Percentiles rank a stretch among this genome's conserved stretches.
Evolutionary conservation across 1,284 basidiomycete species (phyloP).

Genomic region (Anthracocystis panici-leucophaei): DNA sequence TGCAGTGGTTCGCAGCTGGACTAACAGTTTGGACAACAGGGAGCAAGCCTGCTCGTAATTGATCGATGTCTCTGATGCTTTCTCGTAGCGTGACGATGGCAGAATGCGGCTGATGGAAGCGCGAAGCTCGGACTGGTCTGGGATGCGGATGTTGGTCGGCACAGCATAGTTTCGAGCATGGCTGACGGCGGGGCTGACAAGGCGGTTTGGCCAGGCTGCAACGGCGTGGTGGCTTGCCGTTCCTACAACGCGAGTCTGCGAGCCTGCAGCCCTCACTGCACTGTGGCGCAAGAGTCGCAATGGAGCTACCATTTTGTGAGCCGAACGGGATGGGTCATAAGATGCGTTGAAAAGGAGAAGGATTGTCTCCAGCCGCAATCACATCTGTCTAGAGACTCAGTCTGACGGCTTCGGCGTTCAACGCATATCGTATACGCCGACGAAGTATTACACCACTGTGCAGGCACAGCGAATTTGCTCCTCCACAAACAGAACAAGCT

Average conservation of each 20-base stretch:
- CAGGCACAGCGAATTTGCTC: slow-evolving; percentile 1
- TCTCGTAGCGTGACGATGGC: slow-evolving; percentile 23
- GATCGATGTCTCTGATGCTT: slow-evolving; percentile 11
- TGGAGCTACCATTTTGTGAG: slow-evolving; percentile 2
- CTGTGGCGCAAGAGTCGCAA: slow-evolving; percentile 8
- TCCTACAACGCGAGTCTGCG: background rate
- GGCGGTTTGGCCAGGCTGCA: background rate
- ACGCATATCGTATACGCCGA: slow-evolving; percentile 5
- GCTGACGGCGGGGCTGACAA: background rate
- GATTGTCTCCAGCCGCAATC: background rate
- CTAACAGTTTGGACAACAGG: slow-evolving; percentile 30
- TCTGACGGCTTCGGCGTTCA: slow-evolving; percentile 21
- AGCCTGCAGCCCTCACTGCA: background rate
- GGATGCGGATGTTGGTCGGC: slow-evolving; percentile 18
- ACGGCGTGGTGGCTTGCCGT: background rate
- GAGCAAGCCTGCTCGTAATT: slow-evolving; percentile 26
- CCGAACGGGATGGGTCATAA: too few relatives aligned
- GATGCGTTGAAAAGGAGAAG: background rate
- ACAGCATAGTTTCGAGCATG: slow-evolving; percentile 18
- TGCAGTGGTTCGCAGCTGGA: slow-evolving; percentile 42
- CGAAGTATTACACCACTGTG: slow-evolving; percentile 1
- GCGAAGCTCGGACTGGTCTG: slow-evolving; percentile 26
- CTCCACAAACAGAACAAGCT: slow-evolving; percentile 12
- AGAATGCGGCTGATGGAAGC: slow-evolving; percentile 31
- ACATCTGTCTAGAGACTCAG: background rate